A percentile compares a stretch with the other conserved stretches of the same genome.
Evolutionary conservation across 2,329 filamentous ascomycete species (phyloP).

Genomic region (Neofusicoccum sp.): DNA sequence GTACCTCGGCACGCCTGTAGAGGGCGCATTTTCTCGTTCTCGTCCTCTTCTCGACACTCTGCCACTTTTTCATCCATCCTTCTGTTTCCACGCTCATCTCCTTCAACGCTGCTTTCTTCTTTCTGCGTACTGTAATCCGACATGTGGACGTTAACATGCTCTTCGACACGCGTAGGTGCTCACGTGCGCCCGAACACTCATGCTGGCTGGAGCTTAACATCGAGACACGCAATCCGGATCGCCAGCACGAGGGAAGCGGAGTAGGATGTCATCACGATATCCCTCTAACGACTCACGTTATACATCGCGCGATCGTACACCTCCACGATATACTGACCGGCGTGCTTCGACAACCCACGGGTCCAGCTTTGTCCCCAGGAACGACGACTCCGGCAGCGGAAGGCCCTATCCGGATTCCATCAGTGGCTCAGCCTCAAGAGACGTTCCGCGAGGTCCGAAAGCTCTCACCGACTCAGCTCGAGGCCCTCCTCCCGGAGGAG

Average conservation of each 20-base stretch:
- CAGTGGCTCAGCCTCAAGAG: constrained; percentile 42
- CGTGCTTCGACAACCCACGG: constrained; percentile 67
- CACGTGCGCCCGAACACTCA: constrained; percentile 10
- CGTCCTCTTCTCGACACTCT: too few relatives aligned
- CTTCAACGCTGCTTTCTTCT: not conserved
- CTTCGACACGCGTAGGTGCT: not conserved
- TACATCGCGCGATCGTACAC: constrained; percentile 47
- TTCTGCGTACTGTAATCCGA: not conserved
- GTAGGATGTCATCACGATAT: constrained; percentile 28
- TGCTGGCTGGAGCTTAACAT: constrained; percentile 7
- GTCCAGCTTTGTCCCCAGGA: constrained; percentile 56
- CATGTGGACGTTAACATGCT: not conserved
- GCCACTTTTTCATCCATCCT: too few relatives aligned
- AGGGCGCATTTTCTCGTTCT: too few relatives aligned
- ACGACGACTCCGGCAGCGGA: constrained; percentile 35
- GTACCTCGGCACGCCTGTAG: too few relatives aligned
- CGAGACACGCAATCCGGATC: constrained; percentile 33
- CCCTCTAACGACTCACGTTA: constrained; percentile 25
- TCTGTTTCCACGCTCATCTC: too few relatives aligned
- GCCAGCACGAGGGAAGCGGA: constrained; percentile 30
- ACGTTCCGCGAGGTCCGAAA: constrained; percentile 81
- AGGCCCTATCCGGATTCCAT: constrained; percentile 34
- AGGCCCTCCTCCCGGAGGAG: constrained; percentile 36
- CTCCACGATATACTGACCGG: constrained; percentile 66
- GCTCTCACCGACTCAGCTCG: constrained; percentile 68